Evolutionary conservation across 2,329 filamentous ascomycete genomes (phyloP).

Genomic region (Fusarium bactridioides): DNA sequence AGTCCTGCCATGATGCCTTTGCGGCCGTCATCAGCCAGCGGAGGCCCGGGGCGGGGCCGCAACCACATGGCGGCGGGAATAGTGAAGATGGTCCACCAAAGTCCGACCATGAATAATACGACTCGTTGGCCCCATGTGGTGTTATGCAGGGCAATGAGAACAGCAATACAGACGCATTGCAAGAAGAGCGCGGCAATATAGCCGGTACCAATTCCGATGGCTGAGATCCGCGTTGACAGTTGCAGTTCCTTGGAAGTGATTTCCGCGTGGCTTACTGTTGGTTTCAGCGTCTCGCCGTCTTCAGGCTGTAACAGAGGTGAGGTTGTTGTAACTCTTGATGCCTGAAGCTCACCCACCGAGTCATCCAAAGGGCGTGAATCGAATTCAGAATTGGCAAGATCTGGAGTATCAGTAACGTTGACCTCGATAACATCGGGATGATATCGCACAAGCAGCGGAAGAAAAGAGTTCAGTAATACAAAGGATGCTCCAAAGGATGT

Average conservation of each 20-base stretch:
- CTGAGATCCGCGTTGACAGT: conserved; percentile 89
- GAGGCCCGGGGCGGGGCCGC: conserved; percentile 86
- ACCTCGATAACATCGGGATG: conserved; percentile 66
- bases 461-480: conserved; percentile 92
- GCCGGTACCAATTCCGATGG: conserved; percentile 91
- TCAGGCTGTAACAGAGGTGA: conserved; percentile 58
- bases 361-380: conserved; percentile 50
- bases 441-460: conserved; percentile 88
- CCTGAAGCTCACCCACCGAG: conserved; percentile 43
- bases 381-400: conserved; percentile 42
- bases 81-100: conserved; percentile 94
- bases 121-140: conserved; percentile 86
- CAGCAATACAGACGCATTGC: conserved; percentile 80
- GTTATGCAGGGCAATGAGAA: conserved; percentile 76
- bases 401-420: conserved; percentile 40
- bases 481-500: conserved; percentile 95
- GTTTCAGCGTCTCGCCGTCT: conserved; percentile 47
- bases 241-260: conserved; percentile 73
- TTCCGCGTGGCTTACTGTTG: conserved; percentile 55
- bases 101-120: conserved; percentile 84
- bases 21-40: conserved; percentile 61
- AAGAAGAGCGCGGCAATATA: conserved; percentile 88
- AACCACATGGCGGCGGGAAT: conserved; percentile 89
- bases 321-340: conserved; percentile 51
- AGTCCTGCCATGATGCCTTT: conserved; percentile 59